phyloP scores from a whole-genome alignment of 139 green algal species.

The Closterium sp. region DNA sequence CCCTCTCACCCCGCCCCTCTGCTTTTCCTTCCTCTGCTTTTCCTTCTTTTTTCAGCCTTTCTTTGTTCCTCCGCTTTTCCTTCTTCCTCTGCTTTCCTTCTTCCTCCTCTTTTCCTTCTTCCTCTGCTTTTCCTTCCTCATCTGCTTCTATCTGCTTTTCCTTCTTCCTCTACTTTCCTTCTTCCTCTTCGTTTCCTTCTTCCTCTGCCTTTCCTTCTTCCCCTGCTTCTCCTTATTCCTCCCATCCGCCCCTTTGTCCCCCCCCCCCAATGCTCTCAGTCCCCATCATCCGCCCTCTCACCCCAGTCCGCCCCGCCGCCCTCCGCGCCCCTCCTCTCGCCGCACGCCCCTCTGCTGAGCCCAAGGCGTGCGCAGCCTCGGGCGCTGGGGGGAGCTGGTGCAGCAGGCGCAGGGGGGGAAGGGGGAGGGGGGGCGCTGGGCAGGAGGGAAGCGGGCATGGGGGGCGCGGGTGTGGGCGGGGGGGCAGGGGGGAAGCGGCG shows the following conservation, averaged over 20 bases:
- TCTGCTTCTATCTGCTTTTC: neutral
- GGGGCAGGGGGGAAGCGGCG: no score
- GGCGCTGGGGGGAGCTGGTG: no score
- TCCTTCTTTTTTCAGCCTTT: neutral
- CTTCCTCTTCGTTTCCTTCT: neutral
- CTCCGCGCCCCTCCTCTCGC: no score
- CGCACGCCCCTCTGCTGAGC: no score
- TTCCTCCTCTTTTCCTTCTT: slow-evolving; percentile 4
- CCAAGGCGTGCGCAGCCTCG: no score
- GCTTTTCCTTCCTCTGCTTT: neutral
- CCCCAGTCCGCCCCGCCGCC: neutral
- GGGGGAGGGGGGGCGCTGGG: no score
- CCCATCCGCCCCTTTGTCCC: neutral
- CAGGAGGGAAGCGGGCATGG: no score
- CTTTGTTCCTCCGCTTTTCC: no score
- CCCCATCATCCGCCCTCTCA: no score
- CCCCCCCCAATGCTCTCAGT: no score
- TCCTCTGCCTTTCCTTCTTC: neutral
- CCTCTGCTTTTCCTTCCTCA: neutral
- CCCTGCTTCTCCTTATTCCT: neutral
- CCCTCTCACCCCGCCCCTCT: neutral
- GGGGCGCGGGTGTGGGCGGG: no score
- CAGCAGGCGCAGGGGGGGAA: no score
- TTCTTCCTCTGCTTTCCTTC: slow-evolving; percentile 19
- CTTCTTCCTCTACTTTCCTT: neutral